Base-by-base conservation (phyloP, 768 basidiomycete genomes). In the Collybia sordida region DNA sequence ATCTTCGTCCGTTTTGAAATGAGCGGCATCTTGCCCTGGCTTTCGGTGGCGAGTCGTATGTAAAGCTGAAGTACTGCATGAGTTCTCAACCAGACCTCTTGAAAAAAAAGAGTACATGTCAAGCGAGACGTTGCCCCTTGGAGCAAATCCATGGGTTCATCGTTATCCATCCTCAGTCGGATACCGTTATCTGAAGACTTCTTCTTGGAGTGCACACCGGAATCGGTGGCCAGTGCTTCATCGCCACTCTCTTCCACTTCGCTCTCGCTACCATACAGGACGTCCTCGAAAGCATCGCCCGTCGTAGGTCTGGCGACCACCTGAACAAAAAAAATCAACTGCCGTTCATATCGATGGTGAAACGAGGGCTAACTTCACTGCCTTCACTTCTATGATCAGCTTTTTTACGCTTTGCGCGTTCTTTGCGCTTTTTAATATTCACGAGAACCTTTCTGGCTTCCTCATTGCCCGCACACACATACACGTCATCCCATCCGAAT, bases 361-460 rank as follows among this genome's bases (percentile, higher is more conserved):
- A 42, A 34, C 42, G 23, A 21, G 21, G 7, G 40, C 46, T 38
- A 54, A 47, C 72, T 4, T 68, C 62, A 11, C 79, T 84, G 0
- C 75, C 86, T 0, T 78, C 85, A 5, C 82, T 84, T 5, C 73
- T 80, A 28, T 67, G 78, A 35, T 65, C 75, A 18, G 80, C 81
- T 67, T 83, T 94, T 77, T 90, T 94, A 61, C 90, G 80, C 77
- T 95, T 98, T 4, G 92, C 92, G 39, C 91, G 72, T 47, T 95
- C 93, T 66, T 98, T 98, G 48, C 93, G 79, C 75, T 97, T 98
- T 71, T 90, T 93, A 67, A 99, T 97, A 66, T 93, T 96, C 17
- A 88, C 72, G 5, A 99, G 74, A 8, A 99, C 90, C 68, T 97
- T 98, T 37, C 83, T 78, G 24, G 89, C 86, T 35, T 93, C 88